phyloP scores from a whole-genome alignment of 2,329 filamentous ascomycete species.

The Diaporthe batatas region DNA sequence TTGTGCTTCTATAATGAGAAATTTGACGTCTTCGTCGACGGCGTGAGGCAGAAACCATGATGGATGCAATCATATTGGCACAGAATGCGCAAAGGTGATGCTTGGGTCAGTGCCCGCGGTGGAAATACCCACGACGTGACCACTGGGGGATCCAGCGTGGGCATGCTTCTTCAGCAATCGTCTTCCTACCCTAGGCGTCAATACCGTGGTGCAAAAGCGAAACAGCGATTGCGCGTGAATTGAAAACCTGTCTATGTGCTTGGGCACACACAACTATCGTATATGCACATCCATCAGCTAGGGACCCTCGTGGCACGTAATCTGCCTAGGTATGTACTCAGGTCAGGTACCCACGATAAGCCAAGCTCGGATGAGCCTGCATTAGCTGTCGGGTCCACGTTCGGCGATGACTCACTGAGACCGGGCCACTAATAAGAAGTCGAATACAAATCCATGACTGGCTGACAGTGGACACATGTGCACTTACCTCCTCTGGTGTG shows the following conservation, averaged over 20 bases:
- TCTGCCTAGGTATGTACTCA: too few species aligned
- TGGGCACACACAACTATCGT: too few species aligned
- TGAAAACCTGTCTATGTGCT: too few species aligned
- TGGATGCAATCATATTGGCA: neutral
- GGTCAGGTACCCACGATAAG: too few species aligned
- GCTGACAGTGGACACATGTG: neutral
- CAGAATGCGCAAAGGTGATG: neutral
- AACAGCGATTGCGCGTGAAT: neutral
- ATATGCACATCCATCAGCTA: too few species aligned
- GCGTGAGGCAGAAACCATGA: slow-evolving; percentile 48
- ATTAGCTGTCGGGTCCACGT: neutral
- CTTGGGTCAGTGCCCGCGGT: neutral
- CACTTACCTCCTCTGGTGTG: slow-evolving; percentile 3
- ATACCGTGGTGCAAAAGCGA: neutral
- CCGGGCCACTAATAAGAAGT: neutral
- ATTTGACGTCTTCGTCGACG: slow-evolving; percentile 72
- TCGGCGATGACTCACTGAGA: neutral
- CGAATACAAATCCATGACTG: neutral
- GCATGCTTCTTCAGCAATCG: neutral
- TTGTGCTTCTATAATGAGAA: slow-evolving; percentile 79
- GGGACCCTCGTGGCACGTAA: too few species aligned
- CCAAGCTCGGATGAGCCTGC: neutral
- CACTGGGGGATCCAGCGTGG: neutral
- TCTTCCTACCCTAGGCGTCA: neutral
- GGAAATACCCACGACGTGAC: neutral